Evolutionary conservation across 2,329 filamentous ascomycete genomes (phyloP).

Genomic region (Davidsoniella eucalypti): DNA sequence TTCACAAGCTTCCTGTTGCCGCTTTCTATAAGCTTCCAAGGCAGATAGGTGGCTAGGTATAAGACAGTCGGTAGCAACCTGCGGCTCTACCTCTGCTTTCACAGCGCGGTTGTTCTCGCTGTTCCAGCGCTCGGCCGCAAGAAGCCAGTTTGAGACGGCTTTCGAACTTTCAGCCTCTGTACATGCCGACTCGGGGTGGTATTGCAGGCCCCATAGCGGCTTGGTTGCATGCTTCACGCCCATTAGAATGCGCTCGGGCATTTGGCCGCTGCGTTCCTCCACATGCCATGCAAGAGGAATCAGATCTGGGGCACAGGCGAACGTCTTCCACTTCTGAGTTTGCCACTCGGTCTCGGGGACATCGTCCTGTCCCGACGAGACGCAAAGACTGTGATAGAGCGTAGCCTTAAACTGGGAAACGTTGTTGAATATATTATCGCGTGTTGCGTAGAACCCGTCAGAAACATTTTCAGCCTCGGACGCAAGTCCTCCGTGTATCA

Average conservation of each 20-base stretch:
- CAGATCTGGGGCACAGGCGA: constrained; percentile 24
- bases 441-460: neutral
- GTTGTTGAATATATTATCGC: constrained; percentile 46
- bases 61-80: constrained; percentile 1
- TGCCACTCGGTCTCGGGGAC: constrained; percentile 23
- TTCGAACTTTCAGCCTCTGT: constrained; percentile 50
- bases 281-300: constrained; percentile 48
- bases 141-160: constrained; percentile 64
- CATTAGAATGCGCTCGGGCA: constrained; percentile 51
- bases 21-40: neutral
- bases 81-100: neutral
- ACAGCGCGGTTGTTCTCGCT: constrained; percentile 14
- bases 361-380: constrained; percentile 34
- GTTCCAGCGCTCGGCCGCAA: constrained; percentile 45
- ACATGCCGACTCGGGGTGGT: constrained; percentile 79
- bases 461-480: constrained; percentile 14
- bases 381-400: constrained; percentile 55
- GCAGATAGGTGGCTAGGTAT: constrained; percentile 2
- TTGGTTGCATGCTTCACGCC: constrained; percentile 48
- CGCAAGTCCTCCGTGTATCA: constrained; percentile 32
- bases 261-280: constrained; percentile 24
- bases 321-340: constrained; percentile 24
- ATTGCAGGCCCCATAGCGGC: constrained; percentile 79
- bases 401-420: constrained; percentile 50
- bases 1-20: neutral